Evolutionary conservation across 441 rosid genomes (phyloP).

Genomic region (Populus hybrid): DNA sequence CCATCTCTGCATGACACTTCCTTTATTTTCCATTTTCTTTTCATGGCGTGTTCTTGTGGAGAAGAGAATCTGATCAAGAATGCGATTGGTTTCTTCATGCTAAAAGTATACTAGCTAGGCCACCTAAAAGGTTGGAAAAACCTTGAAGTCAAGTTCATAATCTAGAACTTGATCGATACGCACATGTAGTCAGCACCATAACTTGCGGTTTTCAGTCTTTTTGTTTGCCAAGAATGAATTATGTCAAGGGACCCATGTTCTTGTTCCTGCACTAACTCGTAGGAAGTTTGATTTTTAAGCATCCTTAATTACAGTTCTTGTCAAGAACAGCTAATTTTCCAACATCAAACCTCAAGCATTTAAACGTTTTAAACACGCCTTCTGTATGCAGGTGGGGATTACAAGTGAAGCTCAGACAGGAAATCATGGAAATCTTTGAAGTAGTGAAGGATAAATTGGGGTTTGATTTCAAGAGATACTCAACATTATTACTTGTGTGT

Average conservation of each 20-base stretch:
- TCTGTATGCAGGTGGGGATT: not conserved
- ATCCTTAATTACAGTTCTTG: not conserved
- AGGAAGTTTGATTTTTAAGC: not conserved
- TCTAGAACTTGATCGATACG: not conserved
- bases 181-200: not conserved
- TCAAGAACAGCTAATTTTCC: not conserved
- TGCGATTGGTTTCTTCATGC: not conserved
- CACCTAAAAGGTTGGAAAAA: not conserved
- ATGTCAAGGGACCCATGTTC: not conserved
- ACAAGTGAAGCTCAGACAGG: not conserved
- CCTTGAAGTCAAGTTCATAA: not conserved
- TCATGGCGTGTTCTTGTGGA: not conserved
- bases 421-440: slow-evolving; percentile 1
- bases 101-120: not conserved
- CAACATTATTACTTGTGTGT: not conserved
- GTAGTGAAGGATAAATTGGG: not conserved
- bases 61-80: not conserved
- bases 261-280: not conserved
- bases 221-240: not conserved
- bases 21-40: not conserved
- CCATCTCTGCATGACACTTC: not conserved
- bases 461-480: not conserved
- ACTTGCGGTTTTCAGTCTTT: not conserved
- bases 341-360: not conserved
- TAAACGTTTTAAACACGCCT: not conserved